Evolutionary conservation across 2,329 filamentous ascomycete genomes (phyloP), one percentile per base, ranked within the genome.

Genomic region (Penicillium sp.): DNA sequence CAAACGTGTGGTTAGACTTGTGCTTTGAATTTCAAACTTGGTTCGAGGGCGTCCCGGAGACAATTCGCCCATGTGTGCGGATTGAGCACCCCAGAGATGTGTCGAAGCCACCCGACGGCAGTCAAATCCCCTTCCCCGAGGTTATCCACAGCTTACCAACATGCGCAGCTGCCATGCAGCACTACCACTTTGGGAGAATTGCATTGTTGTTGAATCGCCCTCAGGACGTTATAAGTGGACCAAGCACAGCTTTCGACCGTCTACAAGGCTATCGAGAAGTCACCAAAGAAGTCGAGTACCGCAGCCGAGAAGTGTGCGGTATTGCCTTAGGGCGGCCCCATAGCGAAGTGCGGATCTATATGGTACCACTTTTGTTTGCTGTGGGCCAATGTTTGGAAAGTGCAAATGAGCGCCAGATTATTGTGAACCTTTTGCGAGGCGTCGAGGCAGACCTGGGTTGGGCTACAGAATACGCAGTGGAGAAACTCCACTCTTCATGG

Each of bases 161-260:
- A 73, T 89, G 86, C 72, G 86, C 85, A 0, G 84, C 85, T 4
- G 84, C 86, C 0, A 88, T 89, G 82, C 86, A 89, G 68, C 83
- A 83, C 62, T 89, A 88, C 65, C 85, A 89, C 68, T 89, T 89
- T 78, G 86, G 85, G 0, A 82, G 85, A 47, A 86, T 89, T 12
- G 81, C 88, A 4, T 72, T 90, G 0, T 80, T 88, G 13, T 81
- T 88, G 65, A 88, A 89, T 68, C 83, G 85, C 61, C 85, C 85
- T 0, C 80, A 83, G 17, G 83, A 88, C 60, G 84, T 82, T 0
- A 83, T 85, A 3, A 81, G 80, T 51, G 80, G 79, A 3, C 79
- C 81, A 22, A 82, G 81, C 22, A 85, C 83, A 3, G 78, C 87
- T 0, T 83, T 82, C 50, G 82, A 82, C 62, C 81, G 85, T 13